Evolutionary conservation across 2,329 filamentous ascomycete genomes (phyloP), one percentile per base, ranked within the genome.

Genomic region (Aspergillus novoparasiticus): DNA sequence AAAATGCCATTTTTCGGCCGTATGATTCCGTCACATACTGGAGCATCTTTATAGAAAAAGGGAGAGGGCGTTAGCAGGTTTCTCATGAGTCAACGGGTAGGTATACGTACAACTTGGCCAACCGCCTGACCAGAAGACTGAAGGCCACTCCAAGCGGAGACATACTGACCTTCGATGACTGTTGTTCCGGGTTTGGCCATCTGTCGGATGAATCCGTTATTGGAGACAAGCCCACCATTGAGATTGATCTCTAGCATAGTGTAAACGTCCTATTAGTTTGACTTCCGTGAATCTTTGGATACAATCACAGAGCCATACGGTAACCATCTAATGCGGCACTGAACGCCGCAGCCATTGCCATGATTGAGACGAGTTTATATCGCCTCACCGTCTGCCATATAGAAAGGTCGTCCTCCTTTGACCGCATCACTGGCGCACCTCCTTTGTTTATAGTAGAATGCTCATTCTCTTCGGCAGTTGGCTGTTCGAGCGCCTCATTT

Each of bases 251-350:
- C 69, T 70, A 26, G 11, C 11, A 48, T 3, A 9, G 39, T 9
- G 19, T 4, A 48, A 10, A 28, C 6, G 4, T 8, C 6, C 8
- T 2, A 10, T 36, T 6, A n/a, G 28, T 48, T 5, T 34, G 9
- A 45, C 26, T 34, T 19, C 19, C 16, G 26, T 39, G 11, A 26
- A 14, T 3, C 11, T 46, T 46, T 16, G 45, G 11, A 48, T 48
- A 16, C 10, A 14, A 48, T 23, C 4, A 21, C 9, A 11, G 54
- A 30, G 11, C 4, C 72, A 69, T 63, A 77, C 75, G 80, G 59
- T 82, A 81, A 3, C 80, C 80, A 68, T 81, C 80, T 0, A 81
- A 67, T 0, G 79, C 75, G 16, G 79, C 79, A 54, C 74, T 76
- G 57, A 81, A 82, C 0, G 80, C 77, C 6, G 78, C 79, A 55